These are phyloP conservation scores for Marasmius tenuissimus DNA, from an alignment of 1,284 basidiomycete species.

Conservation along the genomic window DNA sequence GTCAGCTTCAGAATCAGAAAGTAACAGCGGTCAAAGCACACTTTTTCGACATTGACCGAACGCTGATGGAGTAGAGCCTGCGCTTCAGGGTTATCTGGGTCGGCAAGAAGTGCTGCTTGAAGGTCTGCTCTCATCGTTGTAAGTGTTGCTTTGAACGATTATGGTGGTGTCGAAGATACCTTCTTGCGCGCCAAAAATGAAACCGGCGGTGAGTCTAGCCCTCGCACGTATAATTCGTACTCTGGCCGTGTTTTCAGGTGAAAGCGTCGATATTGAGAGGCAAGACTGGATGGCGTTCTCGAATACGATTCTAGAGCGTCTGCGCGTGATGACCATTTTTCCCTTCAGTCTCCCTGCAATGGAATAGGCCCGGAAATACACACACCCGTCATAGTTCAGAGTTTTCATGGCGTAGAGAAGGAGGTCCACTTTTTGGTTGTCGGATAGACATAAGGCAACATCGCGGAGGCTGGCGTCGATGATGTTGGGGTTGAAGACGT, in stretches of 20 bases:
- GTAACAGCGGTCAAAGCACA: constrained; percentile 16
- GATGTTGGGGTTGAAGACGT: constrained; percentile 71
- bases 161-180: constrained; percentile 36
- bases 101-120: constrained; percentile 58
- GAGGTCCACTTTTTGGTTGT: constrained; percentile 66
- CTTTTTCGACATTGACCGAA: constrained; percentile 47
- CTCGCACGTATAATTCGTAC: constrained; percentile 65
- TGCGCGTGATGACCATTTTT: constrained; percentile 11
- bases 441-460: constrained; percentile 52
- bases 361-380: constrained; percentile 12
- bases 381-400: constrained; percentile 45
- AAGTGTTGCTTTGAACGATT: not conserved
- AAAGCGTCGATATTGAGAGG: constrained; percentile 54
- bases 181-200: constrained; percentile 62
- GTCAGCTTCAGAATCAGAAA: not conserved
- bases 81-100: constrained; percentile 70
- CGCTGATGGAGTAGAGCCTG: constrained; percentile 54
- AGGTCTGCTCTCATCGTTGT: constrained; percentile 46
- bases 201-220: constrained; percentile 58
- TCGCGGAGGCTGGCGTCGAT: constrained; percentile 71
- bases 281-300: constrained; percentile 76
- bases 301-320: constrained; percentile 60
- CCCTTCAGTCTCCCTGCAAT: not conserved
- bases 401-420: constrained; percentile 61
- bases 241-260: constrained; percentile 52